Evolutionary conservation across 2,329 filamentous ascomycete genomes (phyloP).

Genomic region (Penicillium brevicompactum): DNA sequence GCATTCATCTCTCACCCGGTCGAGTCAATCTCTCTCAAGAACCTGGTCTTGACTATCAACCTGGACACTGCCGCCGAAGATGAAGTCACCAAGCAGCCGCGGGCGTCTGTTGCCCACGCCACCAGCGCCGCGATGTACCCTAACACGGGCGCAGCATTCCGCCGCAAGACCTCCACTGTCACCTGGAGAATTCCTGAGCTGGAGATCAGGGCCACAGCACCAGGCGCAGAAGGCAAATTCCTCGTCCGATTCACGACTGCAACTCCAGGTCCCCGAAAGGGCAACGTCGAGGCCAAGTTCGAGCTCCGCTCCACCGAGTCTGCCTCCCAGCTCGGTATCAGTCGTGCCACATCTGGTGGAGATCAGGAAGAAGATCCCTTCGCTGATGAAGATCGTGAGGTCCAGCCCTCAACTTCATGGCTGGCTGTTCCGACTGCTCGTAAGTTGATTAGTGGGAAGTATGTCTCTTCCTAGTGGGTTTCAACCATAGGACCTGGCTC

Average conservation of each 20-base stretch:
- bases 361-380: constrained; percentile 48
- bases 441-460: constrained; percentile 75
- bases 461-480: constrained; percentile 57
- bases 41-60: constrained; percentile 70
- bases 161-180: constrained; percentile 49
- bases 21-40: constrained; percentile 64
- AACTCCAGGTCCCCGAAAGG: constrained; percentile 68
- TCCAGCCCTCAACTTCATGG: constrained; percentile 55
- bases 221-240: constrained; percentile 66
- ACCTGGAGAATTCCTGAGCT: constrained; percentile 53
- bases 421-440: constrained; percentile 64
- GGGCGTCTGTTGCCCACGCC: constrained; percentile 42
- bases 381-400: constrained; percentile 46
- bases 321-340: constrained; percentile 68
- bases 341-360: constrained; percentile 35
- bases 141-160: constrained; percentile 47
- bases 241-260: constrained; percentile 81
- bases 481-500: not conserved
- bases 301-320: constrained; percentile 62
- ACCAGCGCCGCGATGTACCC: constrained; percentile 50
- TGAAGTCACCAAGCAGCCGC: constrained; percentile 48
- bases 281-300: constrained; percentile 81
- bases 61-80: constrained; percentile 45
- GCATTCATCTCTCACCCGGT: constrained; percentile 53
- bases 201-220: constrained; percentile 49